Base-by-base conservation (phyloP, 1,284 basidiomycete species). In the Cutaneotrichosporon curvatum region DNA sequence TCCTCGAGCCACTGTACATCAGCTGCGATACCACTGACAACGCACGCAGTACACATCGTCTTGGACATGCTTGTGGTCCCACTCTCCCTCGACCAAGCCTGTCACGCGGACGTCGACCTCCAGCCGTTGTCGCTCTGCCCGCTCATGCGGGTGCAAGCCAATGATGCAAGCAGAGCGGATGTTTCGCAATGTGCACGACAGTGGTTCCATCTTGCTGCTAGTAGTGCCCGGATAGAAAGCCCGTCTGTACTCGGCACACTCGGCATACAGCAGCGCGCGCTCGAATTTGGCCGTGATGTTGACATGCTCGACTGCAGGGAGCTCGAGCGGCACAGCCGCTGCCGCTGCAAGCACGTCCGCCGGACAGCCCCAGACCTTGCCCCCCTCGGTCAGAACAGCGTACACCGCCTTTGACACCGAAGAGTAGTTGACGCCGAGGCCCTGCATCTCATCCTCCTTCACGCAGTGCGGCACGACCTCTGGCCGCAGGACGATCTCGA, bases 111-210 rank as follows among this genome's bases (percentile, higher is more conserved):
- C 53, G 55, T 84, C 81, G 42, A 84, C 69, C 16, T 77, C 72
- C n/a, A 89, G 78, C 25, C 78, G 64, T 62, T 91, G 87, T 59
- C 77, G 77, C 60, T 83, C 79, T 40, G 76, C 63, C 15, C 85
- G 73, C 67, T 90, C 87, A 63, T 80, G 81, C 2, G 78, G 73
- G 58, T 87, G 82, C 39, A 90, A 75, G 1, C 87, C 87, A 39
- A 90, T 74, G 45, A 89, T 77, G 22, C 35, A 37, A 18, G 76
- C 74, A 38, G 80, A 77, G 22, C 74, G 69, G 6, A 88, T 66
- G 50, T 78, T 76, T 16, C 74, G 70, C 7, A 85, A 53, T 11
- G 33, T 44, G 34, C 53, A 53, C 31, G 34, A 46, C 34, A 53
- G 43, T 14, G 25, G 25, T 12, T 28, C 25, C n/a, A n/a, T n/a